phyloP scores from a whole-genome alignment of 2,329 filamentous ascomycete species.

The Verticillium nubilum region DNA sequence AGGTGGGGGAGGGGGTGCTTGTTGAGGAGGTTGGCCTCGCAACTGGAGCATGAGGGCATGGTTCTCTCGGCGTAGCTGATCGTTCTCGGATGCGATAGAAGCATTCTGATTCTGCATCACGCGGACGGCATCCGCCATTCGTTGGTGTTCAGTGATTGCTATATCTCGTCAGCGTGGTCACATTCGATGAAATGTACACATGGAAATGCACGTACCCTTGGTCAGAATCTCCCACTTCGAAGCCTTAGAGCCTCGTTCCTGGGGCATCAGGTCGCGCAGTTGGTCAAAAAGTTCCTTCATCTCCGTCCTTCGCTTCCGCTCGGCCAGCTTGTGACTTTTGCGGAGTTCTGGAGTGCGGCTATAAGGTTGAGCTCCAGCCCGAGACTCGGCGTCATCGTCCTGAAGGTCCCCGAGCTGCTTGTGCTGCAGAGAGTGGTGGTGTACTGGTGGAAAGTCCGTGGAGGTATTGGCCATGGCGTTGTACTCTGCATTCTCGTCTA shows the following conservation, averaged over 20 bases:
- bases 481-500: constrained; percentile 56
- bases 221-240: constrained; percentile 88
- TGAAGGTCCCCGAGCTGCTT: constrained; percentile 64
- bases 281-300: constrained; percentile 88
- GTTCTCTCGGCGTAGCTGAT: constrained; percentile 43
- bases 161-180: constrained; percentile 4
- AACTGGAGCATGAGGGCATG: constrained; percentile 41
- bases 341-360: constrained; percentile 77
- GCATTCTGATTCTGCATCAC: constrained; percentile 39
- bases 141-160: constrained; percentile 59
- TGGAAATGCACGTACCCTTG: constrained; percentile 55
- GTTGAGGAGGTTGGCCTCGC: constrained; percentile 16
- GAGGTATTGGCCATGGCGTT: constrained; percentile 44
- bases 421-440: constrained; percentile 74
- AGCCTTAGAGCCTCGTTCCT: constrained; percentile 76
- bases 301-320: constrained; percentile 76
- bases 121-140: constrained; percentile 44
- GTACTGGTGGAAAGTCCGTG: constrained; percentile 52
- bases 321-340: constrained; percentile 79
- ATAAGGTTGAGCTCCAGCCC: constrained; percentile 64
- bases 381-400: constrained; percentile 48
- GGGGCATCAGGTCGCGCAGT: constrained; percentile 70
- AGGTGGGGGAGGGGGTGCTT: constrained; percentile 14
- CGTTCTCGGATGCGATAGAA: constrained; percentile 35
- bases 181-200: not conserved